Evolutionary conservation across 805 yeast species (phyloP).

Genomic region (Kockiozyma suomiensis): DNA sequence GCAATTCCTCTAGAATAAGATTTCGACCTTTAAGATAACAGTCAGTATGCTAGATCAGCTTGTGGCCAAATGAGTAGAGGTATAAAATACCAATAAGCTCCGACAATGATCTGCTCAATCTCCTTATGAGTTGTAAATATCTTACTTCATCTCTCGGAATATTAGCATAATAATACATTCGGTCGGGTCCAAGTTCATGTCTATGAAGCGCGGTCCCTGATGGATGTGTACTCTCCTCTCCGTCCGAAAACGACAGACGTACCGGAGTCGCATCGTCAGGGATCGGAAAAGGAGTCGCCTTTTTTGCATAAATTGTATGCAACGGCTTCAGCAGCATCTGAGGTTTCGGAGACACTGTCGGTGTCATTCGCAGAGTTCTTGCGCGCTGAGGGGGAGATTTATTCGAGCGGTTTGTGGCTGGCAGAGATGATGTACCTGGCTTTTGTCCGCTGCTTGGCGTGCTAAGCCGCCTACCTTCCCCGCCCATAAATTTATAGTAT

Average conservation of each 20-base stretch:
- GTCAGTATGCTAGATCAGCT: not conserved
- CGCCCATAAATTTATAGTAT: no score
- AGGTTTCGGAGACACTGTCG: no score
- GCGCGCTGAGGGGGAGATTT: no score
- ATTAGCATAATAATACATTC: slow-evolving; percentile 4
- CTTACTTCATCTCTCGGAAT: not conserved
- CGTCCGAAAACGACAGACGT: slow-evolving; percentile 4
- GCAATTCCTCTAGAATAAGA: slow-evolving; percentile 1
- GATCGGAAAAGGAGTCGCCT: no score
- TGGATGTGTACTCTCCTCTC: not conserved
- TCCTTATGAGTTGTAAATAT: not conserved
- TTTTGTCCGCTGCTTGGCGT: no score
- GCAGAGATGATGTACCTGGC: no score
- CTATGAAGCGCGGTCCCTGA: slow-evolving; percentile 2
- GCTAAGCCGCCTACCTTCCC: no score
- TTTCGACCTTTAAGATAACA: not conserved
- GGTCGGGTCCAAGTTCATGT: not conserved
- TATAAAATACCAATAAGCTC: not conserved
- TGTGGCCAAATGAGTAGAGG: not conserved
- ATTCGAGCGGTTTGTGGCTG: no score
- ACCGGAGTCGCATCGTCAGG: not conserved
- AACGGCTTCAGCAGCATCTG: not conserved
- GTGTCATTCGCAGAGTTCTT: no score
- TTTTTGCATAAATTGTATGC: not conserved
- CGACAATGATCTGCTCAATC: not conserved